phyloP scores from a whole-genome alignment of 179 eudicot species.

The Beta lomatogona region DNA sequence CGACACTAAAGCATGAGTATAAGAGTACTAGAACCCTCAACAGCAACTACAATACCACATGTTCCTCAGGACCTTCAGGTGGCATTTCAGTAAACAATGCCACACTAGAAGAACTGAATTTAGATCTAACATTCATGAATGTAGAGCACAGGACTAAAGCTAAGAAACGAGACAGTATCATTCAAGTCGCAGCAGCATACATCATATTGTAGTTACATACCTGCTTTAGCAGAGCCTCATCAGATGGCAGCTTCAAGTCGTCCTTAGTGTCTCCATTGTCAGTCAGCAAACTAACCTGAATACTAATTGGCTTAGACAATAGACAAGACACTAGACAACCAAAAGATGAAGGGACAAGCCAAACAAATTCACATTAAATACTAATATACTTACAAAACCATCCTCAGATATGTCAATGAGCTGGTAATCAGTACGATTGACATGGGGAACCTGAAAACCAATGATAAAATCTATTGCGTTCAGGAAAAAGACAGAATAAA shows the following conservation, averaged over 20 bases:
- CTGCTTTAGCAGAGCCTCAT: slow-evolving; percentile 45
- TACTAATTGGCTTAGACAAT: neutral
- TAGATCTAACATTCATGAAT: no score
- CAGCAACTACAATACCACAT: no score
- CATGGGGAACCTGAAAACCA: slow-evolving; percentile 54
- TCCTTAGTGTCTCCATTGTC: slow-evolving; percentile 64
- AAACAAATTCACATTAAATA: neutral
- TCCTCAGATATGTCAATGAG: slow-evolving; percentile 58
- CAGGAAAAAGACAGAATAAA: neutral
- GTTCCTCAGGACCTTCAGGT: no score
- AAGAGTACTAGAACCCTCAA: neutral
- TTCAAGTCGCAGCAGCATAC: neutral
- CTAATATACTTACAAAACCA: slow-evolving; percentile 46
- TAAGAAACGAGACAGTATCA: neutral
- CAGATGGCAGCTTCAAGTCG: slow-evolving; percentile 60
- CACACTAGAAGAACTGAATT: no score
- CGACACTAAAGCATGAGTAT: neutral
- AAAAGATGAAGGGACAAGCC: neutral
- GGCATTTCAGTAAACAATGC: no score
- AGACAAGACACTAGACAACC: neutral
- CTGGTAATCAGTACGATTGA: slow-evolving; percentile 53
- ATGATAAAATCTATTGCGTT: neutral
- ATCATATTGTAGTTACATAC: slow-evolving; percentile 15
- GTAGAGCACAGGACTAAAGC: no score
- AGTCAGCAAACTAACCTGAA: slow-evolving; percentile 58